phyloP scores from a whole-genome alignment of 176 grass and related monocot species.

The Elymus sibiricus region DNA sequence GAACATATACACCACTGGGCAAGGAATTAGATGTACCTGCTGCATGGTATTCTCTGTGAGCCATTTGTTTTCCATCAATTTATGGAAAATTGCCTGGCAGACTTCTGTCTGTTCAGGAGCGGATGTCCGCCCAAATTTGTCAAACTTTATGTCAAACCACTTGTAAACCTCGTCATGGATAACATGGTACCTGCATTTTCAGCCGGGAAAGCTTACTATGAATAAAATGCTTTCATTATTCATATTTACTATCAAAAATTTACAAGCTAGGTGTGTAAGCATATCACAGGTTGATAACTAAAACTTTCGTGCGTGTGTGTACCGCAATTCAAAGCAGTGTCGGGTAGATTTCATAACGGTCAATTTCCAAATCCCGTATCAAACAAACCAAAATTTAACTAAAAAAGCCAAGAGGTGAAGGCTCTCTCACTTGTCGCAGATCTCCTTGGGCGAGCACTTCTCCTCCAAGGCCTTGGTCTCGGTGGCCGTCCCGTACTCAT shows the following conservation, averaged over 20 bases:
- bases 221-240: conserved; percentile 14
- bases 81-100: conserved; percentile 91
- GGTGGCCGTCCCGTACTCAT: conserved; percentile 95
- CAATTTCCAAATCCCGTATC: neutral
- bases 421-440: conserved; percentile 77
- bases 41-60: conserved; percentile 96
- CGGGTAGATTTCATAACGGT: neutral
- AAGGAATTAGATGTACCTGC: conserved; percentile 52
- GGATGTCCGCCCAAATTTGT: conserved; percentile 90
- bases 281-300: neutral
- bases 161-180: conserved; percentile 86
- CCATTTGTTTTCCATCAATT: conserved; percentile 93
- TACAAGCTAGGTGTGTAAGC: neutral
- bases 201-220: conserved; percentile 9
- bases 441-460: conserved; percentile 95
- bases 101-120: conserved; percentile 78
- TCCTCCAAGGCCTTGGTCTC: conserved; percentile 98
- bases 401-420: neutral
- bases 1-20: neutral
- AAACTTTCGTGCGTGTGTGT: neutral
- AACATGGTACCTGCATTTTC: conserved; percentile 65
- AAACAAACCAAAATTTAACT: neutral
- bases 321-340: neutral
- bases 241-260: neutral
- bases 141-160: conserved; percentile 99